Base-by-base conservation (phyloP, 1,139 yeast genomes). In the Saccharomyces hybrid region DNA sequence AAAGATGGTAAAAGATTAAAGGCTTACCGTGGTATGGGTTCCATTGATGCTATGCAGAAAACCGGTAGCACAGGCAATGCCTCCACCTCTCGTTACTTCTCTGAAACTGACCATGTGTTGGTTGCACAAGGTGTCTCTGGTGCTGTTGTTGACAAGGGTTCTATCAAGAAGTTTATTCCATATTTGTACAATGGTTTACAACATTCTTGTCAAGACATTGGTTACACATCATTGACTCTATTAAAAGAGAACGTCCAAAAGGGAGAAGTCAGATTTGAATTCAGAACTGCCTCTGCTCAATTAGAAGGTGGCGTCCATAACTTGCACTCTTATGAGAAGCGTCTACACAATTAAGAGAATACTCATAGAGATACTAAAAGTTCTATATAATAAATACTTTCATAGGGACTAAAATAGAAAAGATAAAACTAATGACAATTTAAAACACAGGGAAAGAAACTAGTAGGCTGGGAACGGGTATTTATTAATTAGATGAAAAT, bases 111-210 rank as follows among this genome's bases (percentile, higher is more conserved):
- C 74, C 79, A 87, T 70, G 98, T 93, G 61, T 81, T 93, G 64
- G 99, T 93, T 64, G 99, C 99, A 54, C 99, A 93, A 79, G 99
- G 99, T 81, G 99, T 93, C 63, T 81, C 95, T 61, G 99, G 99
- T 68, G 80, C 96, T 53, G 99, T 93, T 66, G 85, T 90, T 65
- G 99, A 93, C 78, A 89, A 91, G 75, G 99, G 99, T 67, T 90
- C 98, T 46, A 80, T 93, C 71, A 82, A 84, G 73, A 93, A 93
- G 78, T 93, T 90, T 71, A 78, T 93, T 63, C 99, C 99, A 61
- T 93, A 93, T 79, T 79, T 93, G 74, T 86, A 78, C 82, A 86
- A 88, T 66, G 99, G 99, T 74, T 81, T 93, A 71, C 98, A 93
- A 80, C 99, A 93, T 75, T 91, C 99, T 71, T 87, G 95, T 73